phyloP scores from a whole-genome alignment of 371 early-diverging fungal species.

The Mortierella sp. region DNA sequence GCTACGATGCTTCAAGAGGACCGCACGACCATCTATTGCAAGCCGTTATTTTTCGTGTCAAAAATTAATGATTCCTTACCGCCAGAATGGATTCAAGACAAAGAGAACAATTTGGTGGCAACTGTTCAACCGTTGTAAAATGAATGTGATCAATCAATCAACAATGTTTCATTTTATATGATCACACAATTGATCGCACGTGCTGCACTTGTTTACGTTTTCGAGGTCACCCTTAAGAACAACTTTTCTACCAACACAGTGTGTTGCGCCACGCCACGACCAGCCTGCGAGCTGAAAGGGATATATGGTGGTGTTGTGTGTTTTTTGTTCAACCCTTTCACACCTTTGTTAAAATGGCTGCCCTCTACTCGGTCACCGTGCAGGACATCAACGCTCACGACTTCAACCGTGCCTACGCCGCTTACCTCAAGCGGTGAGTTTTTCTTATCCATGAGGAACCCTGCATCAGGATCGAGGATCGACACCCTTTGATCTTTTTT shows the following conservation, averaged over 20 bases:
- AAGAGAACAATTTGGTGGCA: too few species aligned
- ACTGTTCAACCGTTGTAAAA: background rate
- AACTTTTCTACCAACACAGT: background rate
- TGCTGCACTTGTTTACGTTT: constrained; percentile 8
- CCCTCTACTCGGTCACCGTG: constrained; percentile 79
- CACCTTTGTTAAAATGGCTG: constrained; percentile 52
- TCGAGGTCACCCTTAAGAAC: background rate
- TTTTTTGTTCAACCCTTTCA: constrained; percentile 39
- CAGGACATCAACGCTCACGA: constrained; percentile 97
- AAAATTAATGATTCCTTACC: too few species aligned
- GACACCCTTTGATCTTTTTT: background rate
- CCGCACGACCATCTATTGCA: too few species aligned
- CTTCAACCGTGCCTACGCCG: constrained; percentile 90
- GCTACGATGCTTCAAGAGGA: too few species aligned
- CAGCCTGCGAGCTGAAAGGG: background rate
- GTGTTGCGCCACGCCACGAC: background rate
- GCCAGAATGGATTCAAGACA: too few species aligned
- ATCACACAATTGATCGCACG: background rate
- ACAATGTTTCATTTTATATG: background rate
- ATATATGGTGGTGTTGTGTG: constrained; percentile 4
- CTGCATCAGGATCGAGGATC: constrained; percentile 72
- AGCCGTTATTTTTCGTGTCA: too few species aligned
- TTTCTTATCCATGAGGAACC: constrained; percentile 62
- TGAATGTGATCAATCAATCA: background rate
- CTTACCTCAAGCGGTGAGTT: constrained; percentile 14